Base-by-base conservation (phyloP, 139 green algal species). In the Raphidocelis subcapitata region DNA sequence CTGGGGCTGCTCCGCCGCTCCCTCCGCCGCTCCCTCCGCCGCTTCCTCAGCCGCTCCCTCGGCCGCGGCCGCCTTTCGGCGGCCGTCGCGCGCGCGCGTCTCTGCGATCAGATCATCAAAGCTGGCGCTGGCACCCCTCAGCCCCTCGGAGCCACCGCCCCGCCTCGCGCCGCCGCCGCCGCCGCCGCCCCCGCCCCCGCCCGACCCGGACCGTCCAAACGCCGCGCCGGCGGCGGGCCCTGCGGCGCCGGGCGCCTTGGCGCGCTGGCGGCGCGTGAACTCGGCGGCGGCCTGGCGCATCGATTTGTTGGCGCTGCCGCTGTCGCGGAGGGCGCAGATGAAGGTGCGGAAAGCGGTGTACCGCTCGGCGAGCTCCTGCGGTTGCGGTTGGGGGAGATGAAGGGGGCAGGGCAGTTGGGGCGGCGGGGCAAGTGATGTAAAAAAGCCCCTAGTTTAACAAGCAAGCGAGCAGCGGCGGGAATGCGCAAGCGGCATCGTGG, bases 271-370 rank as follows among this genome's bases (percentile, higher is more conserved):
- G 35, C 29, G 28, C 10, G 28, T 51, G 41, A 75, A 75, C 29
- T 60, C 57, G 35, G 69, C 57, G 32, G 69, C 69, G 37, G 69
- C 69, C 35, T 65, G 28, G 20, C 32, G 26, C 28, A 67, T 20
- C 37, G 20, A 68, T 15, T 37, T 20, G 57, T 26, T 49, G 59
- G 28, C 63, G 62, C 16, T 21, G 41, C 69, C 57, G 69, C 41
- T 54, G 41, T 75, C 69, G 14, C 59, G 56, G 28, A 75, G 54
- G 2, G 69, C 47, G 56, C 67, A 37, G 54, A 75, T 57, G 36
- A 62, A 68, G 69, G 62, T 68, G n/a, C 69, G 69, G 59, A 75
- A 75, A 2, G 41, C 57, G 24, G 57, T 68, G 44, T 75, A 75
- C 16, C 69, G 69, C 3, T 67, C 41, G 18, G 36, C 47, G 12